Conservation (phyloP, 345 rosid genomes). For the Gossypium mustelinum region DNA sequence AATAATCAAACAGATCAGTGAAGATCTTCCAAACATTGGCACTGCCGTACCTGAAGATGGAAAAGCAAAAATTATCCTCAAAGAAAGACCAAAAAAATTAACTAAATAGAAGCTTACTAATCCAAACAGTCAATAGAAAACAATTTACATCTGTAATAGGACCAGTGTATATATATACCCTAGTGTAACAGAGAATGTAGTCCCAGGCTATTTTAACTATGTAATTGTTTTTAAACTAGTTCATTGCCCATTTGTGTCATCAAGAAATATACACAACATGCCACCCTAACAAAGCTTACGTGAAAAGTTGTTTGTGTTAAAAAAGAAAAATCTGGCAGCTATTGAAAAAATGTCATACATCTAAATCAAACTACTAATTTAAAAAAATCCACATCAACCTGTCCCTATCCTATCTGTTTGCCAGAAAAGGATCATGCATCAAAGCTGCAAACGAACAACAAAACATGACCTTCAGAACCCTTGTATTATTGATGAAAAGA, state of each 20-base stretch:
- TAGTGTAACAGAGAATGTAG: background rate
- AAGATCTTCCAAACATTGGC: slow-evolving; percentile 91
- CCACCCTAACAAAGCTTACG: background rate
- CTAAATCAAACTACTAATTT: background rate
- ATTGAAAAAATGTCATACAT: background rate
- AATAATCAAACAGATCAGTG: slow-evolving; percentile 92
- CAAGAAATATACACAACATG: background rate
- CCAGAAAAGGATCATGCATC: background rate
- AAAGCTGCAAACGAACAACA: background rate
- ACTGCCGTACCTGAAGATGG: slow-evolving; percentile 78
- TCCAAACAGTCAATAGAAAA: background rate
- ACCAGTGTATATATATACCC: background rate
- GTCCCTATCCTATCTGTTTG: background rate
- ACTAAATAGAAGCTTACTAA: background rate
- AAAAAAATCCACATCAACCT: background rate
- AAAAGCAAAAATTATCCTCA: background rate
- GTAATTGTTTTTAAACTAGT: background rate
- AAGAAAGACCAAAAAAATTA: background rate
- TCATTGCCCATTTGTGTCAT: background rate
- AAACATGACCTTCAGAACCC: background rate
- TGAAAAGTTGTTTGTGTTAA: background rate
- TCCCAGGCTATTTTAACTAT: background rate
- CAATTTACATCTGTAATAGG: background rate
- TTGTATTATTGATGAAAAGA: background rate
- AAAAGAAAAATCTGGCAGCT: background rate